phyloP scores from a whole-genome alignment of 2,329 filamentous ascomycete species.

The Lasiodiplodia sp. region DNA sequence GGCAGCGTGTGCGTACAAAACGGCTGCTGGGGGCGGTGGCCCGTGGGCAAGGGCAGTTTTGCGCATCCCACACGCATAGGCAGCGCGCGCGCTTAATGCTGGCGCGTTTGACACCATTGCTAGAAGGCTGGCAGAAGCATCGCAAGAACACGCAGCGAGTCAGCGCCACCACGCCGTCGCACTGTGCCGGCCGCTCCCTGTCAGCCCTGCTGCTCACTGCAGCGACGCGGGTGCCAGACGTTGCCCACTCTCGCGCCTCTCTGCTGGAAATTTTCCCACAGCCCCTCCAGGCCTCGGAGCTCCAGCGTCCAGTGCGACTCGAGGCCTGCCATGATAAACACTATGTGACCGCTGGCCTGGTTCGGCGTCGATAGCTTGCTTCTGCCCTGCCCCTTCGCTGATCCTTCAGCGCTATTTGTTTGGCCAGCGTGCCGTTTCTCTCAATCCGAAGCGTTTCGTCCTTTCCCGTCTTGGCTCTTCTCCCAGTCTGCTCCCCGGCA shows the following conservation, averaged over 20 bases:
- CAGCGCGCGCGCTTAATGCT: neutral
- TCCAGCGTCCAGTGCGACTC: constrained; percentile 24
- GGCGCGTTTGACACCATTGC: constrained; percentile 6
- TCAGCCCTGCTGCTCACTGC: constrained; percentile 27
- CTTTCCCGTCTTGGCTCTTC: constrained; percentile 11
- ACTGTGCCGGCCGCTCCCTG: constrained; percentile 26
- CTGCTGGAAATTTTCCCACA: constrained; percentile 18
- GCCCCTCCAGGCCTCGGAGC: constrained; percentile 23
- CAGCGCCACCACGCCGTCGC: constrained; percentile 12
- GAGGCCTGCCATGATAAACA: constrained; percentile 27
- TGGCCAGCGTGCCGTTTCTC: neutral
- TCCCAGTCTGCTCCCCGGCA: constrained; percentile 32
- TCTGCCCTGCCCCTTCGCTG: constrained; percentile 19
- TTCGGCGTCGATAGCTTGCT: constrained; percentile 24
- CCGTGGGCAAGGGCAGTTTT: neutral
- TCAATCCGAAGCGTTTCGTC: constrained; percentile 3
- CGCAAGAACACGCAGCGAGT: constrained; percentile 19
- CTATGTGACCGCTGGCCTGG: constrained; percentile 26
- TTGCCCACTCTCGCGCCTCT: constrained; percentile 23
- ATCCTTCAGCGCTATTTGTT: constrained; percentile 23
- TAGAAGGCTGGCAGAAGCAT: constrained; percentile 22
- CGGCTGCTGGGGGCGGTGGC: neutral
- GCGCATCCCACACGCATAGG: neutral
- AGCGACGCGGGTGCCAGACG: constrained; percentile 26
- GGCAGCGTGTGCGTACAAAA: neutral